These are phyloP conservation scores for Gymnopilus dilepis DNA, from an alignment of 768 basidiomycete genomes.

Conservation along the genomic window DNA sequence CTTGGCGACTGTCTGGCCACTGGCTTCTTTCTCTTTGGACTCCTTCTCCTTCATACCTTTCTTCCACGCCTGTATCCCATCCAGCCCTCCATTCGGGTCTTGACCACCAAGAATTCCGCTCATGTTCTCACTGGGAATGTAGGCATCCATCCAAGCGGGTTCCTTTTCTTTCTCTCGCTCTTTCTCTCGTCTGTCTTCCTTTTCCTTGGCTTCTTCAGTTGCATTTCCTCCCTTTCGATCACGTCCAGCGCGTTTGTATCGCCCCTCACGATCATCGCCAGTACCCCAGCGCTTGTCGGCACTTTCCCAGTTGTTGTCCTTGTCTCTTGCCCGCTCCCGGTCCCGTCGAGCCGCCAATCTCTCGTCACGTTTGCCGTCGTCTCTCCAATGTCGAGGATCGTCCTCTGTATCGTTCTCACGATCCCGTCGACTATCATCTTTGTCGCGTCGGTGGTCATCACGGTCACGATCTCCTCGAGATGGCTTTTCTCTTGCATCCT, in stretches of 20 bases:
- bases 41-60: slow-evolving; percentile 80
- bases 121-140: slow-evolving; percentile 64
- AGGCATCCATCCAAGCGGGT: slow-evolving; percentile 93
- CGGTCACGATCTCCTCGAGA: slow-evolving; percentile 38
- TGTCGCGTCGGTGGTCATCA: slow-evolving; percentile 46
- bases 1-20: slow-evolving; percentile 11
- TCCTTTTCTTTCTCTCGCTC: slow-evolving; percentile 80
- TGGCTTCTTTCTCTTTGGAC: slow-evolving; percentile 24
- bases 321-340: slow-evolving; percentile 51
- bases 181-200: slow-evolving; percentile 53
- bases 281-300: slow-evolving; percentile 61
- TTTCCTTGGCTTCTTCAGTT: slow-evolving; percentile 50
- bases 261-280: slow-evolving; percentile 72
- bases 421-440: slow-evolving; percentile 44
- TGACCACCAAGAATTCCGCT: slow-evolving; percentile 71
- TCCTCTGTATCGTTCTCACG: slow-evolving; percentile 58
- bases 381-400: slow-evolving; percentile 78
- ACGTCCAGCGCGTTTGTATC: slow-evolving; percentile 64
- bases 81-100: slow-evolving; percentile 67
- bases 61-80: slow-evolving; percentile 89
- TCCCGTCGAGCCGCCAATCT: slow-evolving; percentile 66
- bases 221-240: slow-evolving; percentile 53
- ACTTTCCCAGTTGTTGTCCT: slow-evolving; percentile 51
- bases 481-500: slow-evolving; percentile 46
- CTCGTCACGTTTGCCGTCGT: slow-evolving; percentile 84